Percentiles rank a stretch among this genome's conserved stretches.
Evolutionary conservation across 1,139 yeast genomes (phyloP).

Genomic region (Candida freyschussii): DNA sequence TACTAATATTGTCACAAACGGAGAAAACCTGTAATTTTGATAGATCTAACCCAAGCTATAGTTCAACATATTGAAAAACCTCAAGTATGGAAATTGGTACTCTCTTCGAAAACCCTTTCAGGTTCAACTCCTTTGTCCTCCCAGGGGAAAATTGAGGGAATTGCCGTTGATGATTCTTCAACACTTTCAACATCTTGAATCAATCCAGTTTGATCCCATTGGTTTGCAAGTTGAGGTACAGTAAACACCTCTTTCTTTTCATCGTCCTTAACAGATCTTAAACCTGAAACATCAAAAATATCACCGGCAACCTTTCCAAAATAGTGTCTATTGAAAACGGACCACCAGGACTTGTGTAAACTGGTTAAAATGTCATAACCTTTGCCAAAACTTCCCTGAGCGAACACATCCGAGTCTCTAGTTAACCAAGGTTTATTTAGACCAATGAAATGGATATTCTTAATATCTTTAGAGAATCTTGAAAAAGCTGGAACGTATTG

Average conservation of each 20-base stretch:
- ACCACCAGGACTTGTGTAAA: constrained; percentile 19
- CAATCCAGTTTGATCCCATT: constrained; percentile 10
- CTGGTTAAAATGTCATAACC: constrained; percentile 10
- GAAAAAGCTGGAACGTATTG: constrained; percentile 77
- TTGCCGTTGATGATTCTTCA: constrained; percentile 1
- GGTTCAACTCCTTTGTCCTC: constrained; percentile 15
- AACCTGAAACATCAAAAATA: constrained; percentile 11
- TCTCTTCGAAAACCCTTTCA: constrained; percentile 15
- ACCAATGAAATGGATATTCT: constrained; percentile 79
- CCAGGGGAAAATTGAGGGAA: constrained; percentile 25
- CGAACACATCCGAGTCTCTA: constrained; percentile 11
- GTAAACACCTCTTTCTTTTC: constrained; percentile 19
- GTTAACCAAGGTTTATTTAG: constrained; percentile 73
- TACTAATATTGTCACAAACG: too few relatives aligned
- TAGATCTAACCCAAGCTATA: too few relatives aligned
- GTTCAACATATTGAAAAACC: too few relatives aligned
- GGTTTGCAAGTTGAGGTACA: constrained; percentile 9
- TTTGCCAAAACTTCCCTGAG: constrained; percentile 10
- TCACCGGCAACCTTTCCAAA: constrained; percentile 15
- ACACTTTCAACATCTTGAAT: constrained; percentile 4
- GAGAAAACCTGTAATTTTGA: too few relatives aligned
- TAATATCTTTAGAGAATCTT: constrained; percentile 51
- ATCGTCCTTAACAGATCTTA: constrained; percentile 9
- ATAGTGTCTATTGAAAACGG: constrained; percentile 16
- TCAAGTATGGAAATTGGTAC: constrained; percentile 16